Evolutionary conservation across 108 stramenopile species (phyloP), one percentile per base, ranked within the genome.

Genomic region (Cyclotella baltica): DNA sequence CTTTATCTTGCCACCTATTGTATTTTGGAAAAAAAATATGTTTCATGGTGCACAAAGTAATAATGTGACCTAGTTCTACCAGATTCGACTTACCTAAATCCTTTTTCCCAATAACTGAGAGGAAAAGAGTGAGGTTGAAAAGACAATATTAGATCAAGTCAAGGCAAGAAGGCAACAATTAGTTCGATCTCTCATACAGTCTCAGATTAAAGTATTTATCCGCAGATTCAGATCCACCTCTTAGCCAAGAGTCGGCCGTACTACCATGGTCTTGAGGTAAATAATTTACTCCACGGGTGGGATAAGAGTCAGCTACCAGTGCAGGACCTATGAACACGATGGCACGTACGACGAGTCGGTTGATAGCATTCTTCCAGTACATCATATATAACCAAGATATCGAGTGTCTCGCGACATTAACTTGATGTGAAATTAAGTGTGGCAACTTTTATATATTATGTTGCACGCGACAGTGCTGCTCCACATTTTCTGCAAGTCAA

Each of bases 1-100:
- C 4, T 16, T 66, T 74, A 8, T 29, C 68, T 63, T 81, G 80
- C 80, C 80, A 81, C 34, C 29, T 47, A 20, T 69, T 5, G 1
- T 15, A 33, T 3, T 34, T 34, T 34, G 33, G 13, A 20, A 1
- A 22, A 0, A 1, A 33, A 34, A 33, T 31, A 31, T 16, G 59
- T 34, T 34, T 34, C 20, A 61, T 18, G 15, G 16, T 34, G 30
- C 16, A 61, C 31, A 16, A 34, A 1, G 15, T 16, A 1, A n/a
- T 61, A n/a, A n/a, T n/a, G n/a, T n/a, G 3, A 33, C 34, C 13
- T 61, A 2, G 22, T 25, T 56, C 25, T 3, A 3, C 55, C 11
- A 56, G 2, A 27, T 11, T 11, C 11, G 2, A 61, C 59, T 61
- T 1, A 61, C 59, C 20, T 61, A 34, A 34, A 61, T 9, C 59